These are phyloP conservation scores for Mitragyna speciosa DNA, from an alignment of 257 asterid genomes.

Conservation along the genomic window DNA sequence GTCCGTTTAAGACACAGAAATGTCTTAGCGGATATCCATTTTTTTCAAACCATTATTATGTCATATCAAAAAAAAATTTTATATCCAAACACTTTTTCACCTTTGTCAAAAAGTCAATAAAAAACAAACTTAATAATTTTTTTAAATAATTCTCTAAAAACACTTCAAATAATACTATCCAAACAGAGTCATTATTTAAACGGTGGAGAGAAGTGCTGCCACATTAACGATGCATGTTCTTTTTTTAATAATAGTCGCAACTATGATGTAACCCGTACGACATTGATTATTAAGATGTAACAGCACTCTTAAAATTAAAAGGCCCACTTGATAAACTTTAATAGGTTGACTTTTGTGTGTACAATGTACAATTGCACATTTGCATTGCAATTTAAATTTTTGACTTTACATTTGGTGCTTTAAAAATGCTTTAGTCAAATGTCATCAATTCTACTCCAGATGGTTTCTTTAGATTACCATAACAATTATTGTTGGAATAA, in stretches of 20 bases:
- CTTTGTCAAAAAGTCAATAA: no score
- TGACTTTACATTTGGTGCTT: neutral
- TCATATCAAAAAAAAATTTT: no score
- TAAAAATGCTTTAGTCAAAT: neutral
- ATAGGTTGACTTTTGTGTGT: neutral
- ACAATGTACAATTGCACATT: neutral
- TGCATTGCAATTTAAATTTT: no score
- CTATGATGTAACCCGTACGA: neutral
- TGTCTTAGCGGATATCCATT: no score
- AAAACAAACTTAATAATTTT: no score
- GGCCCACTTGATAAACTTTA: neutral
- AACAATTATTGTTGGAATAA: neutral
- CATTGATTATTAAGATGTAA: neutral
- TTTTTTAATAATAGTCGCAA: no score
- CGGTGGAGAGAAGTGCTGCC: neutral
- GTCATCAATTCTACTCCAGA: neutral
- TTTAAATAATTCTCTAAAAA: no score
- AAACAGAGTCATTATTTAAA: no score
- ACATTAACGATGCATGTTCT: neutral
- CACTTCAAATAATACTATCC: no score
- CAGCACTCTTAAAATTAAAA: neutral
- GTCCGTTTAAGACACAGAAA: no score
- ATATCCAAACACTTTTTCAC: no score
- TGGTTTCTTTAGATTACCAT: neutral
- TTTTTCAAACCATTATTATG: no score